These are phyloP conservation scores for Cryptococcus sp. DNA, from an alignment of 1,284 basidiomycete species.

Conservation along the genomic window DNA sequence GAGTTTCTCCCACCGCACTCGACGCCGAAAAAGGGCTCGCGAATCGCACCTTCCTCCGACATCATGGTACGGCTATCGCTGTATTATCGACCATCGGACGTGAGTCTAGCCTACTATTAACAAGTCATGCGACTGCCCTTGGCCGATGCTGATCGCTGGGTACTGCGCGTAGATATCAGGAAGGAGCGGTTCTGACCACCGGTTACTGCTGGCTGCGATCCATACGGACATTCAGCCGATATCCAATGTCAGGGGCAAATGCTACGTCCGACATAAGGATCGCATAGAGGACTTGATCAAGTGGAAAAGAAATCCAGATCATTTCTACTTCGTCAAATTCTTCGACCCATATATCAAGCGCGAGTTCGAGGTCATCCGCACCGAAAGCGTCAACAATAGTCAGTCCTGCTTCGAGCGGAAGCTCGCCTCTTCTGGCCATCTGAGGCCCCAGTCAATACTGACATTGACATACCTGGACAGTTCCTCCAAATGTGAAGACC, in stretches of 20 bases:
- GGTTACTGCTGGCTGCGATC: constrained; percentile 88
- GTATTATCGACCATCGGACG: constrained; percentile 77
- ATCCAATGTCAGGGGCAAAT: constrained; percentile 84
- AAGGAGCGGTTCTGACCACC: constrained; percentile 69
- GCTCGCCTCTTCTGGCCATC: neutral
- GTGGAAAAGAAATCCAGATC: constrained; percentile 94
- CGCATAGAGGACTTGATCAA: constrained; percentile 87
- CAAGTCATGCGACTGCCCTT: neutral
- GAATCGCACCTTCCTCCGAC: constrained; percentile 25
- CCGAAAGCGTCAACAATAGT: constrained; percentile 86
- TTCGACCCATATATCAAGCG: constrained; percentile 98
- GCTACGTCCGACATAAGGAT: constrained; percentile 90
- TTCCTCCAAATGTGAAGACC: constrained; percentile 75
- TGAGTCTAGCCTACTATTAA: constrained; percentile 56
- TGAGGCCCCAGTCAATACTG: neutral
- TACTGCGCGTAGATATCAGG: constrained; percentile 52
- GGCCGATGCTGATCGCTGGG: neutral
- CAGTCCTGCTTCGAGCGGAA: constrained; percentile 48
- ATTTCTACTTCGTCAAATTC: constrained; percentile 90
- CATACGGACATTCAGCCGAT: constrained; percentile 93
- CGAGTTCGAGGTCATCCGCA: constrained; percentile 93
- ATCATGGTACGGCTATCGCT: constrained; percentile 76
- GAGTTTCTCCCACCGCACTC: constrained; percentile 75
- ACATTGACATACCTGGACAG: constrained; percentile 53
- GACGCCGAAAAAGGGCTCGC: constrained; percentile 41